phyloP scores from a whole-genome alignment of 305 asterid genomes.

The Fraxinus platypoda region DNA sequence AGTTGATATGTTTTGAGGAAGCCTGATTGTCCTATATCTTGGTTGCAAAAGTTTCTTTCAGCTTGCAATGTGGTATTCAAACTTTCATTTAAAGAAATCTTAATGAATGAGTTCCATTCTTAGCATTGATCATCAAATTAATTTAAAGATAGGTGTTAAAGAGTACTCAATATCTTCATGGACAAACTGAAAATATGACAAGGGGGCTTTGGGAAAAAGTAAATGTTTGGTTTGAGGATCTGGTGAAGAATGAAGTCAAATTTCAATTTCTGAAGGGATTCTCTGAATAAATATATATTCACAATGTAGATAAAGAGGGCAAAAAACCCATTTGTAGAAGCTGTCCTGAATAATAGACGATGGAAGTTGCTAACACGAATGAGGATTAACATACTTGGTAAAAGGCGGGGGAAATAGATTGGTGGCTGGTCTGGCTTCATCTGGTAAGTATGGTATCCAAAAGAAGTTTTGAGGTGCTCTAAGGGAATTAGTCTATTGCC shows the following conservation, averaged over 20 bases:
- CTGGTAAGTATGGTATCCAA: not conserved
- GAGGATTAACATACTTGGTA: not conserved
- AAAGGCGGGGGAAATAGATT: not conserved
- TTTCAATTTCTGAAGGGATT: not conserved
- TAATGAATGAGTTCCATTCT: not conserved
- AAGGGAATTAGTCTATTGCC: not conserved
- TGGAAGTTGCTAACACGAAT: not conserved
- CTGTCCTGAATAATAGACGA: not conserved
- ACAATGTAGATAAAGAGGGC: not conserved
- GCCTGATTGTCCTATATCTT: not conserved
- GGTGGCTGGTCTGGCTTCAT: not conserved
- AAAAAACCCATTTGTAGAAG: not conserved
- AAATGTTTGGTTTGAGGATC: conserved; percentile 47
- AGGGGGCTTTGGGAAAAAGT: conserved; percentile 27
- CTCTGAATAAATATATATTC: not conserved
- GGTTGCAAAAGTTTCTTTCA: not conserved
- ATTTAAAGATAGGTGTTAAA: not conserved
- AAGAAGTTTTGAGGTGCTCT: not conserved
- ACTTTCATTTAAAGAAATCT: not conserved
- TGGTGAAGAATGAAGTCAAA: conserved; percentile 35
- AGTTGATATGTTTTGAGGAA: not conserved
- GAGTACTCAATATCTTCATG: not conserved
- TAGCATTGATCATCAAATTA: not conserved
- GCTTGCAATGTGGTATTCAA: not conserved
- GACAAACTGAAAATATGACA: not conserved